Conservation (phyloP, 2,329 filamentous ascomycete genomes). For the Colletotrichum sidae region DNA sequence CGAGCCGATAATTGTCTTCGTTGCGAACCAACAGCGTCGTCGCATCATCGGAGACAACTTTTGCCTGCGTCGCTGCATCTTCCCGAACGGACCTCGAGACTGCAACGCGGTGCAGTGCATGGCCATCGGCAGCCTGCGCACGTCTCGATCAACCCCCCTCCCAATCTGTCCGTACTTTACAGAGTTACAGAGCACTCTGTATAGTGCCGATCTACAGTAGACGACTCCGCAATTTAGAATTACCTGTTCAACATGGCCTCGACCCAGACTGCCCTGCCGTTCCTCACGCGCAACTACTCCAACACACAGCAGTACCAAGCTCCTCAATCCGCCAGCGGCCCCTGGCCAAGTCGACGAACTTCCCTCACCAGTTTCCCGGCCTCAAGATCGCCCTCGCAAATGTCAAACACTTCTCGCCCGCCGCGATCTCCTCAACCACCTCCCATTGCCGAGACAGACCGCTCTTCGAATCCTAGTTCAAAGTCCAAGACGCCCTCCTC, state of each 20-base stretch:
- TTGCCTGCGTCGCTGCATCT: conserved; percentile 27
- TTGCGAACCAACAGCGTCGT: conserved; percentile 17
- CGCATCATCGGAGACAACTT: conserved; percentile 29
- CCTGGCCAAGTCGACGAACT: conserved; percentile 55
- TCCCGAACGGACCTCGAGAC: conserved; percentile 33
- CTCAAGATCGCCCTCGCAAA: conserved; percentile 68
- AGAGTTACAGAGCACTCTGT: too few species aligned
- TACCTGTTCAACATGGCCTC: conserved; percentile 50
- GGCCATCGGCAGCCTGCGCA: conserved; percentile 31
- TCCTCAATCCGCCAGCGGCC: conserved; percentile 34
- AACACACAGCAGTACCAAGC: conserved; percentile 50
- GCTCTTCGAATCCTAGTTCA: conserved; percentile 68
- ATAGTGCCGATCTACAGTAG: conserved; percentile 14
- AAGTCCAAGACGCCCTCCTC: conserved; percentile 72
- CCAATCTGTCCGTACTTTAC: too few species aligned
- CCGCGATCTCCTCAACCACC: conserved; percentile 67
- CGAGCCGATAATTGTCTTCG: conserved; percentile 18
- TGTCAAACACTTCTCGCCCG: conserved; percentile 65
- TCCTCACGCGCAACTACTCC: conserved; percentile 52
- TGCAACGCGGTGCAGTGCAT: conserved; percentile 17
- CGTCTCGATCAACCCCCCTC: conserved; percentile 16
- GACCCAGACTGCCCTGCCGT: conserved; percentile 54
- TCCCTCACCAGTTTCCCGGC: conserved; percentile 75
- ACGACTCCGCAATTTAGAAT: conserved; percentile 33
- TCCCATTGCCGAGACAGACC: conserved; percentile 61